Base-by-base conservation (phyloP, 352 stramenopile species). In the Phytopythium delawarense region DNA sequence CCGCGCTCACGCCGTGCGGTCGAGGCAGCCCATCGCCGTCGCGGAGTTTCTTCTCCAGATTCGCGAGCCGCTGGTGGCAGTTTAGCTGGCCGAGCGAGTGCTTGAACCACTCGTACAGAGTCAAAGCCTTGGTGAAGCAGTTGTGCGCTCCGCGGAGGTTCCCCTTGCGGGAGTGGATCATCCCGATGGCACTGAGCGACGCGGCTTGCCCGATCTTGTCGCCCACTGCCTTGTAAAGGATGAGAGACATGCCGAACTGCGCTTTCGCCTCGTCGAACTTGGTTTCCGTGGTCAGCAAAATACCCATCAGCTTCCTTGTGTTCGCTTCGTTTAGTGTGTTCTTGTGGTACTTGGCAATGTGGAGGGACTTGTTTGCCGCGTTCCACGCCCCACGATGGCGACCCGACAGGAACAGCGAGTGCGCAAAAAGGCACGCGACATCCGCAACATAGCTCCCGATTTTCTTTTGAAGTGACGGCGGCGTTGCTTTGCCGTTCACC, bases 261-360 rank as follows among this genome's bases (percentile, higher is more conserved):
- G 78, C 79, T 54, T 93, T 93, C 7, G 84, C 84, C 60, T 93
- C 81, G 35, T 93, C 81, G 61, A 91, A 87, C 61, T 93, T 93
- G 12, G 78, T 90, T 66, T 93, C 84, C 0, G 76, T 89, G n/a
- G 79, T 92, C 21, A 93, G 66, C 35, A 93, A 40, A 61, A 91
- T 77, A 2, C 81, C 84, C 81, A 91, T 90, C 42, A 93, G 71
- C 52, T 93, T 93, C 28, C 80, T 72, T 34, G 78, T 88, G 56
- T 88, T 91, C 20, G 81, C 84, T 66, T 93, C 78, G 11, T 67
- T 81, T 18, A 87, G 63, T 3, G 71, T 83, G 56, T 90, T 75
- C 37, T 85, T 88, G 66, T 93, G 75, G 30, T 82, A 67, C 55
- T 93, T 93, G 6, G 81, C 82, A 25, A 93, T 88, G 40, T 91